phyloP scores from a whole-genome alignment of 73 alveolate species.

The Paramecium tetraurelia region DNA sequence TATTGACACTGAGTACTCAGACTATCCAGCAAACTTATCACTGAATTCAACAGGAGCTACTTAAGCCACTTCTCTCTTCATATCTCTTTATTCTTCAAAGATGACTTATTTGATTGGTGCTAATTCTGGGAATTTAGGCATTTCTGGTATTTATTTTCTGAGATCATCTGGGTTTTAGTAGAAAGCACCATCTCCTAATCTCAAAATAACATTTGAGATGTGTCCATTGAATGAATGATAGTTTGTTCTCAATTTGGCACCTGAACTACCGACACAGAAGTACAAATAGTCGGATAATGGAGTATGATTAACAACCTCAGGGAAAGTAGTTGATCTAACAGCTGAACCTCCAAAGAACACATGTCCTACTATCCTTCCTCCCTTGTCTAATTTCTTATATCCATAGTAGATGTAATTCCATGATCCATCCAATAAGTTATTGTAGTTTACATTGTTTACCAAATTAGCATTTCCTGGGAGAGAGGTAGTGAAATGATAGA shows the following conservation, averaged over 20 bases:
- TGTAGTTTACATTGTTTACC: not conserved
- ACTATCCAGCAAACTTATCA: not conserved
- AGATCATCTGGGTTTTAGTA: not conserved
- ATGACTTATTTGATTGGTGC: not conserved
- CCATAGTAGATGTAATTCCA: conserved; percentile 29
- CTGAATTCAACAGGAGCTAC: not conserved
- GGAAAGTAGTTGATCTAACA: not conserved
- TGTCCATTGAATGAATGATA: not conserved
- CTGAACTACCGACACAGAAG: not conserved
- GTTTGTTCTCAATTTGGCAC: not conserved
- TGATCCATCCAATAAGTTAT: conserved; percentile 26
- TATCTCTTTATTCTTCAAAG: not conserved
- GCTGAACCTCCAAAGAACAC: not conserved
- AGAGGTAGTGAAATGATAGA: not conserved
- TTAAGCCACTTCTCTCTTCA: conserved; percentile 6
- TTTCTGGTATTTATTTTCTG: not conserved
- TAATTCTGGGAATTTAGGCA: conserved; percentile 5
- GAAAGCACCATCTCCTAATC: conserved; percentile 12
- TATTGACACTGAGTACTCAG: conserved; percentile 13
- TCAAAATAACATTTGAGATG: not conserved
- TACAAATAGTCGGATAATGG: not conserved
- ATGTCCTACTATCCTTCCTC: not conserved
- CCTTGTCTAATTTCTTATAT: not conserved
- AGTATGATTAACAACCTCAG: not conserved
- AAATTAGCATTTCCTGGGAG: not conserved